Evolutionary conservation across 1,284 basidiomycete species (phyloP), one percentile per base, ranked within the genome.

Genomic region (Tetrapyrgos nigripes): DNA sequence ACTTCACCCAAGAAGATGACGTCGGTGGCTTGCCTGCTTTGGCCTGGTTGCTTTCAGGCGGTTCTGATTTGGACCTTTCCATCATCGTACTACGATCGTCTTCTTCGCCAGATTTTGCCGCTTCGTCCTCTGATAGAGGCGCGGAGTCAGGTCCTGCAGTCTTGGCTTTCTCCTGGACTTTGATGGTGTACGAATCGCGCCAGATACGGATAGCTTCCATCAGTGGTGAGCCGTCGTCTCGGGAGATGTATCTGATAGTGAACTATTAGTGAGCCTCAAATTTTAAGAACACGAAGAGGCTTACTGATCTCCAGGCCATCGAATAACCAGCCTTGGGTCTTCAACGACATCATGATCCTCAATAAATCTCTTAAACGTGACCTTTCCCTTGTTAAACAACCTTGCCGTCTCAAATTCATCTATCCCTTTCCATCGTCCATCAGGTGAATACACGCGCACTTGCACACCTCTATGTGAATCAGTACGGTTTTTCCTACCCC

Each of bases 1-100:
- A 93, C 50, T 86, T 81, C 43, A 82, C 84, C 90, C 91, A 93
- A 14, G 87, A 87, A 3, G 82, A 82, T 10, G 85, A 85, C 0
- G 83, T 82, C n/a, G 86, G 81, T 8, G 77, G 73, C 54, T 79
- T 77, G 50, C 68, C 65, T 4, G 68, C 60, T 10, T 64, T 66
- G 33, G 65, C 58, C 24, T 61, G 64, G n/a, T 64, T 51, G 50
- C 68, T 58, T 61, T 75, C 70, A 11, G 72, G 72, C 37, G 76
- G 76, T 63, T 79, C 77, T 24, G 79, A 79, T 49, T 79, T 79
- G 9, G 75, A 74, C 26, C 76, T 26, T 23, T 58, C 55, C 4
- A 62, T 31, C n/a, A 43, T 51, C 35, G 31, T 40, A 14, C 29
- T 26, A 11, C 27, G 51, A 14, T 58, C 63, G 35, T 68, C 68